Conservation (phyloP, 768 basidiomycete genomes). For the Naematelia encephala region DNA sequence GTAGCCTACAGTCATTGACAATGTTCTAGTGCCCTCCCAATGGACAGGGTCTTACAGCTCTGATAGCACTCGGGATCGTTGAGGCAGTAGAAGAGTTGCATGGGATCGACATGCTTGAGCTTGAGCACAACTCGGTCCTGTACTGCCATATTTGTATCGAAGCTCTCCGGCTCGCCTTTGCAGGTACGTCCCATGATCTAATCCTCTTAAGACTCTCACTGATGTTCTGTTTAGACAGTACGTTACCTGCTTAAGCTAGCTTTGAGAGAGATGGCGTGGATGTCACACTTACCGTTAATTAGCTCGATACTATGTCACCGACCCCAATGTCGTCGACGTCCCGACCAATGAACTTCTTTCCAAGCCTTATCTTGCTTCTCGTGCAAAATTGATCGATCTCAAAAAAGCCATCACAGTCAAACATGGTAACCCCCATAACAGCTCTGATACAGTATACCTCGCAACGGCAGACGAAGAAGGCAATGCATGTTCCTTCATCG, state of each 20-base stretch:
- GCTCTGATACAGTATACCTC: slow-evolving; percentile 93
- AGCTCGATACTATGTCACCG: slow-evolving; percentile 81
- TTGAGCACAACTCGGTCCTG: slow-evolving; percentile 85
- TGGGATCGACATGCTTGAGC: slow-evolving; percentile 65
- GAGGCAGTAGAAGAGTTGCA: slow-evolving; percentile 77
- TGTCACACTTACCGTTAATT: background rate
- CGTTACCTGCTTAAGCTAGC: background rate
- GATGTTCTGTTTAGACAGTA: background rate
- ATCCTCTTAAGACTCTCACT: slow-evolving; percentile 2
- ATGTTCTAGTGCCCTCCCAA: slow-evolving; percentile 80
- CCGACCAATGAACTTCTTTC: slow-evolving; percentile 80
- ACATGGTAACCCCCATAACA: slow-evolving; percentile 74
- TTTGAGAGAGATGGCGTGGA: background rate
- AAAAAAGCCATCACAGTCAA: slow-evolving; percentile 65
- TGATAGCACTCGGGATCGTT: slow-evolving; percentile 87
- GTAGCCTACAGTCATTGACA: background rate
- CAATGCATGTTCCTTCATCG: slow-evolving; percentile 53
- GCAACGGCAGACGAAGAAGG: slow-evolving; percentile 62
- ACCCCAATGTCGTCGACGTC: slow-evolving; percentile 72
- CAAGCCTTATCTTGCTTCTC: slow-evolving; percentile 72
- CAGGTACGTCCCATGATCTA: slow-evolving; percentile 56
- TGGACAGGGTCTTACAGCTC: slow-evolving; percentile 93
- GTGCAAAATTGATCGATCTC: slow-evolving; percentile 77
- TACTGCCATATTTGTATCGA: slow-evolving; percentile 87
- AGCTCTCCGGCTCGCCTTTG: slow-evolving; percentile 67